These are phyloP conservation scores for Xylaria digitata DNA, from an alignment of 2,329 filamentous ascomycete species.

Conservation along the genomic window DNA sequence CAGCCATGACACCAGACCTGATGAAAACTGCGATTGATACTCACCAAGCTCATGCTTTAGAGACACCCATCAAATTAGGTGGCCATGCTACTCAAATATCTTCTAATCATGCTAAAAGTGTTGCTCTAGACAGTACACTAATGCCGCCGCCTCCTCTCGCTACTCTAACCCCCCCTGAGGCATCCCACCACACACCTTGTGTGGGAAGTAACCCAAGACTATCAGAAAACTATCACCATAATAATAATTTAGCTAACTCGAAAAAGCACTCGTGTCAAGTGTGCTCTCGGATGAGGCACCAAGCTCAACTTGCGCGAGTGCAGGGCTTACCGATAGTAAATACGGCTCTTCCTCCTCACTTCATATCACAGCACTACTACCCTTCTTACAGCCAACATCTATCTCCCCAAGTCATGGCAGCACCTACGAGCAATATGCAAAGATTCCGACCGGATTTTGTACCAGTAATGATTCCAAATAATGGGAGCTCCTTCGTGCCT, in stretches of 20 bases:
- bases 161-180: constrained; percentile 27
- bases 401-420: constrained; percentile 46
- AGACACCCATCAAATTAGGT: constrained; percentile 18
- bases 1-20: constrained; percentile 15
- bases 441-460: constrained; percentile 40
- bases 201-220: constrained; percentile 12
- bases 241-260: constrained; percentile 24
- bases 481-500: constrained; percentile 37
- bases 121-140: constrained; percentile 28
- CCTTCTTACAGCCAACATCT: constrained; percentile 43
- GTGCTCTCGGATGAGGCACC: constrained; percentile 49
- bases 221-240: constrained; percentile 20
- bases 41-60: constrained; percentile 29
- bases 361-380: constrained; percentile 43
- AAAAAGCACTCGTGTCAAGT: constrained; percentile 48
- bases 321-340: constrained; percentile 46
- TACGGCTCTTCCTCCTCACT: constrained; percentile 40
- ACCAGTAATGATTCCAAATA: constrained; percentile 47
- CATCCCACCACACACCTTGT: constrained; percentile 23
- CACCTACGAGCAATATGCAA: constrained; percentile 42
- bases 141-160: constrained; percentile 41
- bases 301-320: constrained; percentile 43
- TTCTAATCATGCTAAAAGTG: constrained; percentile 10
- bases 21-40: constrained; percentile 6
- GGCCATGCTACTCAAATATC: constrained; percentile 11